Evolutionary conservation across 1,284 basidiomycete species (phyloP), one percentile per base, ranked within the genome.

Genomic region (Amylostereum areolatum): DNA sequence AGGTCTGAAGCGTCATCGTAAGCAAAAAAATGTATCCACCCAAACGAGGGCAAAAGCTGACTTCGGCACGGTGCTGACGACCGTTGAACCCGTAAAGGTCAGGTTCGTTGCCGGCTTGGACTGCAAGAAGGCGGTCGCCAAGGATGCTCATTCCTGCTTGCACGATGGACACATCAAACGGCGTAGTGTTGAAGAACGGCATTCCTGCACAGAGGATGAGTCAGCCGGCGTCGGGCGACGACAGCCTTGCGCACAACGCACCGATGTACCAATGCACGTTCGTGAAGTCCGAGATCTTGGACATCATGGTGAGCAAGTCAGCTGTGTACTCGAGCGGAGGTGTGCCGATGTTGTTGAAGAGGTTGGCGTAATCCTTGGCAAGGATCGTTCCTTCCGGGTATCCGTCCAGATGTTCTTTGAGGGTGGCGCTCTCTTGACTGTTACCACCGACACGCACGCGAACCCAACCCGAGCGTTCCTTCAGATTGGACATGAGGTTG

Each of bases 41-140:
- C 8, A 47, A 48, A 8, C 27, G 12, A 3, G 5, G 28, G 39
- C 5, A n/a, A 25, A 1, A 35, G 8, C 39, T 10, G 2, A 41
- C 39, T 8, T 24, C 18, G 3, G 5, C 8, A 7, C 18, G 28
- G 18, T 12, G 18, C 6, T 12, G n/a, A 52, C 62, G 45, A 46
- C 64, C 61, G 41, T 55, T 4, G 59, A 12, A 41, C 8, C 39
- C 60, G 59, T 78, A 87, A 50, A 87, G 66, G 66, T 88, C 85
- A 9, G 85, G 86, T 62, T 89, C 85, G 61, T 89, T 89, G 3
- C 80, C 83, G 5, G 71, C 72, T 60, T 82, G 77, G 33, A 85
- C 61, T 1, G 80, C 83, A 27, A 80, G 64, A 7, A 88, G 73
- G 55, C 74, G 69, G 50, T 73, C 65, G 1, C 85, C 85, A 0